Base-by-base conservation (phyloP, 768 basidiomycete genomes). In the Leucocoprinus leucothites region DNA sequence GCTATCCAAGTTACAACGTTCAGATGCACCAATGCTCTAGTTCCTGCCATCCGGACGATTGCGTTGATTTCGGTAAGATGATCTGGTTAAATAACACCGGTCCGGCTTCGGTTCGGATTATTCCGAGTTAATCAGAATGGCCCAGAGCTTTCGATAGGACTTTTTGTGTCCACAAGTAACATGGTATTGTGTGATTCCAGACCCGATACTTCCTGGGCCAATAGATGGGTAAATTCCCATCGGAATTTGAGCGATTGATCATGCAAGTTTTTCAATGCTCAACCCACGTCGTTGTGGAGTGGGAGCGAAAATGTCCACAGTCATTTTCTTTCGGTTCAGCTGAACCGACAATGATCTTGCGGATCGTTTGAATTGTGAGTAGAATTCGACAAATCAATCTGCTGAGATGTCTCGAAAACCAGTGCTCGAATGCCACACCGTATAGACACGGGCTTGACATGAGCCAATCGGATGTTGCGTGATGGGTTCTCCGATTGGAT, bases 221-320 rank as follows among this genome's bases (percentile, higher is more conserved):
- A n/a, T n/a, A n/a, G n/a, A n/a, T n/a, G n/a, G n/a, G n/a, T n/a
- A 31, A 5, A 11, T 31, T 44, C 51, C 41, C 41, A 52, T 42
- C 24, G n/a, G 31, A 19, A 44, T 44, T 34, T 22, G 14, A 52
- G 13, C 28, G 22, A 52, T 44, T 44, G 42, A 44, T 41, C 26
- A 26, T 14, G 18, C 34, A 43, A 43, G 16, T n/a, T 42, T 6
- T 50, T 51, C 21, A 51, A 40, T 14, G 22, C 40, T 41, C 34
- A 38, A 51, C 41, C 14, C 50, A 51, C 18, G 50, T 18, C 18
- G 24, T 44, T 43, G 51, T 52, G 51, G 51, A 52, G 51, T 52
- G 51, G 51, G 51, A 52, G 22, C 31, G 11, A 25, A 25, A 19
- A 44, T 19, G 3, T 28, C 28, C 19, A 43, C n/a, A 52, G 51